A percentile compares a stretch with the other conserved stretches of the same genome.
phyloP scores from a whole-genome alignment of 2,329 filamentous ascomycete genomes.

The Colletotrichum echinochloae region DNA sequence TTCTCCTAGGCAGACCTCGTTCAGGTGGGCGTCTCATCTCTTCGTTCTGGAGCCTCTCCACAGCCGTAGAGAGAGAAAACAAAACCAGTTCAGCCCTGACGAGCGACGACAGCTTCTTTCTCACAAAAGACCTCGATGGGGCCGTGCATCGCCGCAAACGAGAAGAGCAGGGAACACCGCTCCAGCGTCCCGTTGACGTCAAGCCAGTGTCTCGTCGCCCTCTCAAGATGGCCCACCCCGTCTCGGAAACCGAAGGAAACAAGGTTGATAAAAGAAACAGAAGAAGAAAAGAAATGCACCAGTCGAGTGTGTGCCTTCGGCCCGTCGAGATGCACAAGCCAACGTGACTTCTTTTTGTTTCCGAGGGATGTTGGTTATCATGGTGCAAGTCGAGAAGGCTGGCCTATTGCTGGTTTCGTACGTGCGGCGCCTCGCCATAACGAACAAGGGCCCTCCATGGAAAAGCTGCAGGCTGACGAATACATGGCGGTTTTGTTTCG shows the following conservation, averaged over 20 bases:
- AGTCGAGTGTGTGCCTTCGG: neutral
- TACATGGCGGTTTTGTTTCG: neutral
- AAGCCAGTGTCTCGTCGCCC: conserved; percentile 14
- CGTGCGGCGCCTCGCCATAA: neutral
- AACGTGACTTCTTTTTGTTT: neutral
- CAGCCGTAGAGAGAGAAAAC: neutral
- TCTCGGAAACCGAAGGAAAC: conserved; percentile 4
- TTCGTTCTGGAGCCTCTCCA: neutral
- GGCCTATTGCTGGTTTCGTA: conserved; percentile 11
- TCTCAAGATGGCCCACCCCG: neutral
- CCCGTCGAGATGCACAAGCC: conserved; percentile 5
- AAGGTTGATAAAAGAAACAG: too few species aligned
- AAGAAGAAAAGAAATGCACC: neutral
- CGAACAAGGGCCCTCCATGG: conserved; percentile 1
- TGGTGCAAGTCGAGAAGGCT: conserved; percentile 7
- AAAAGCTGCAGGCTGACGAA: conserved; percentile 27
- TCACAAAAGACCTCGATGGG: neutral
- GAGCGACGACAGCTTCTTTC: neutral
- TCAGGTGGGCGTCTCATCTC: neutral
- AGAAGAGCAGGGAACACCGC: conserved; percentile 1
- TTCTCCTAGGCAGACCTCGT: neutral
- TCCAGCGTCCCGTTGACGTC: conserved; percentile 16
- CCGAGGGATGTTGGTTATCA: conserved; percentile 13
- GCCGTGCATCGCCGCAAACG: conserved; percentile 15
- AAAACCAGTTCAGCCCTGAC: neutral